These are phyloP conservation scores for Russula earlei DNA, from an alignment of 768 basidiomycete species.

Conservation along the genomic window DNA sequence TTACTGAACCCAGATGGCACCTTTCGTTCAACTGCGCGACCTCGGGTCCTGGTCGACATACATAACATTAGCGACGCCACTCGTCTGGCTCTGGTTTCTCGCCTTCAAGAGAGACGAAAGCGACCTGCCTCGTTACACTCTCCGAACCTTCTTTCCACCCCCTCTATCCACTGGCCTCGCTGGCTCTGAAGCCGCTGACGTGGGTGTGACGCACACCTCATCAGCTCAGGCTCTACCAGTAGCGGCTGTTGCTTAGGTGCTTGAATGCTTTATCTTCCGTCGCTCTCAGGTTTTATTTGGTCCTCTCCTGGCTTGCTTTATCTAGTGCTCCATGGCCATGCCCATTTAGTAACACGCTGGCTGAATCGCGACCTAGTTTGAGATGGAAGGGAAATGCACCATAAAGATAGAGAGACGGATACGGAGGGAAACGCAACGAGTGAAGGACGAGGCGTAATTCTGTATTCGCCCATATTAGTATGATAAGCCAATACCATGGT, in stretches of 20 bases:
- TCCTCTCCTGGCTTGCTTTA: not conserved
- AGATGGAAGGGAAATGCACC: not conserved
- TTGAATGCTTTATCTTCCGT: not conserved
- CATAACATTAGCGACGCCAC: not conserved
- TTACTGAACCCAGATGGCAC: conserved; percentile 11
- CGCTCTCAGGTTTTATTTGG: not conserved
- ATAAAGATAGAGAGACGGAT: too few relatives aligned
- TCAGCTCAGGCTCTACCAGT: too few relatives aligned
- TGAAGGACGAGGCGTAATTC: not conserved
- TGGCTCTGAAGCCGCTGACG: not conserved
- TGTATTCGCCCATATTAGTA: too few relatives aligned
- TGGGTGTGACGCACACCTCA: not conserved
- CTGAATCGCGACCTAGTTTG: not conserved
- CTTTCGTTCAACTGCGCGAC: not conserved
- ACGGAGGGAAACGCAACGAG: not conserved
- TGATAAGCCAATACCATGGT: too few relatives aligned
- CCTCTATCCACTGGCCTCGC: conserved; percentile 5
- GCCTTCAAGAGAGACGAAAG: conserved; percentile 6
- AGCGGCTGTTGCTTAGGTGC: not conserved
- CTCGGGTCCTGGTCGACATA: not conserved
- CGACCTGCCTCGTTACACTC: not conserved
- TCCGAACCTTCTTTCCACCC: not conserved
- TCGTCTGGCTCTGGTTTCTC: conserved; percentile 2
- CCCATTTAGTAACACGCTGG: not conserved
- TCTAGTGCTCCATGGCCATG: not conserved